Evolutionary conservation across 768 basidiomycete species (phyloP).

Genomic region (Galerina sulciceps): DNA sequence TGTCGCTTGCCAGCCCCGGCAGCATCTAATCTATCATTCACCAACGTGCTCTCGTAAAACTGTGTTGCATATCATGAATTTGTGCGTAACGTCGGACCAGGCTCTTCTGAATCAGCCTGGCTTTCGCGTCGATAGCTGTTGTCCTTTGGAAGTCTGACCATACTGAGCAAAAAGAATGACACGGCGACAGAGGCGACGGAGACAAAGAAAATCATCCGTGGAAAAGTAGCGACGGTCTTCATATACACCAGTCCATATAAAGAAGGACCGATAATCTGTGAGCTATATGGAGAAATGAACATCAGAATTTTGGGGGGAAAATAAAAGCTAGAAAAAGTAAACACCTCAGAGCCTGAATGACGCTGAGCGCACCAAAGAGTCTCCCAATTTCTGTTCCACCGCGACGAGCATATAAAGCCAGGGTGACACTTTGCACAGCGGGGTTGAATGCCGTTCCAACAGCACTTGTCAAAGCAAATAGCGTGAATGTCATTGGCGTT

Average conservation of each 20-base stretch:
- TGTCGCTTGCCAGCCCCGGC: background rate
- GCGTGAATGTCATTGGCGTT: slow-evolving; percentile 53
- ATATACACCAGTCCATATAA: slow-evolving; percentile 75
- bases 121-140: slow-evolving; percentile 9
- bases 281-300: slow-evolving; percentile 35
- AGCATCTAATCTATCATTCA: background rate
- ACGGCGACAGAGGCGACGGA: slow-evolving; percentile 42
- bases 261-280: slow-evolving; percentile 72
- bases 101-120: slow-evolving; percentile 14
- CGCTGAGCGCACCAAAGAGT: slow-evolving; percentile 82
- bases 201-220: slow-evolving; percentile 71
- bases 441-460: slow-evolving; percentile 69
- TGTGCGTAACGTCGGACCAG: too few relatives aligned
- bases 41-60: slow-evolving; percentile 9
- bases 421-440: slow-evolving; percentile 70
- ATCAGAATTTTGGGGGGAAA: too few relatives aligned
- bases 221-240: slow-evolving; percentile 70
- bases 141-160: slow-evolving; percentile 46
- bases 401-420: slow-evolving; percentile 62
- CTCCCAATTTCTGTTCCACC: slow-evolving; percentile 68
- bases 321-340: slow-evolving; percentile 13
- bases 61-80: too few relatives aligned
- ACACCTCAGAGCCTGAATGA: slow-evolving; percentile 71
- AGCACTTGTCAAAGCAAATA: slow-evolving; percentile 51
- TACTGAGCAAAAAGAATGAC: slow-evolving; percentile 47